A percentile compares a stretch with the other conserved stretches of the same genome.
Evolutionary conservation across 2,329 filamentous ascomycete genomes (phyloP).

Genomic region (Verticillium albo-atrum): DNA sequence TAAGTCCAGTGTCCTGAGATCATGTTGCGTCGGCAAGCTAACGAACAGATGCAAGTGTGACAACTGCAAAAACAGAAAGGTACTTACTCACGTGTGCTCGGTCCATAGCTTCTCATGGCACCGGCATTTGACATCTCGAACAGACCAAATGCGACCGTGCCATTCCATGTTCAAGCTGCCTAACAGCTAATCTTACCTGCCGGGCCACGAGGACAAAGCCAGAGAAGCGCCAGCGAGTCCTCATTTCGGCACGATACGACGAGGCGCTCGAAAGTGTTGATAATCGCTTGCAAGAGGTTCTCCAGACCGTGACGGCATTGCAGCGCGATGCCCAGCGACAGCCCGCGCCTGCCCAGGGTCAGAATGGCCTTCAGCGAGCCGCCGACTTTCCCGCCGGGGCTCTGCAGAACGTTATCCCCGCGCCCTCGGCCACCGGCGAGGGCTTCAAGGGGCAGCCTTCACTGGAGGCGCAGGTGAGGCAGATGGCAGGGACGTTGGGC

Average conservation of each 20-base stretch:
- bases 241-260: conserved; percentile 23
- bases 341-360: background rate
- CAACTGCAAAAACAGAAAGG: background rate
- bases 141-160: conserved; percentile 24
- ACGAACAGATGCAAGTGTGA: background rate
- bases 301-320: conserved; percentile 14
- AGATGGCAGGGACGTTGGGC: background rate
- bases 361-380: background rate
- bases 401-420: background rate
- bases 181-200: conserved; percentile 20
- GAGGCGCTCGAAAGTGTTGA: conserved; percentile 23
- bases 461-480: conserved; percentile 18
- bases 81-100: background rate
- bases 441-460: conserved; percentile 21
- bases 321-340: background rate
- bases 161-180: conserved; percentile 22
- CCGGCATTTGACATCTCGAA: background rate
- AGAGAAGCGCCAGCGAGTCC: conserved; percentile 24
- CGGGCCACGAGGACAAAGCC: conserved; percentile 15
- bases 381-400: conserved; percentile 3
- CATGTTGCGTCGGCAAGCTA: background rate
- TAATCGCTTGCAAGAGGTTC: conserved; percentile 19
- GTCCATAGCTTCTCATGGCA: background rate
- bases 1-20: background rate
- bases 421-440: conserved; percentile 12